These are phyloP conservation scores for Saccharomycopsis fibuligera DNA, from an alignment of 805 yeast genomes.

Conservation along the genomic window DNA sequence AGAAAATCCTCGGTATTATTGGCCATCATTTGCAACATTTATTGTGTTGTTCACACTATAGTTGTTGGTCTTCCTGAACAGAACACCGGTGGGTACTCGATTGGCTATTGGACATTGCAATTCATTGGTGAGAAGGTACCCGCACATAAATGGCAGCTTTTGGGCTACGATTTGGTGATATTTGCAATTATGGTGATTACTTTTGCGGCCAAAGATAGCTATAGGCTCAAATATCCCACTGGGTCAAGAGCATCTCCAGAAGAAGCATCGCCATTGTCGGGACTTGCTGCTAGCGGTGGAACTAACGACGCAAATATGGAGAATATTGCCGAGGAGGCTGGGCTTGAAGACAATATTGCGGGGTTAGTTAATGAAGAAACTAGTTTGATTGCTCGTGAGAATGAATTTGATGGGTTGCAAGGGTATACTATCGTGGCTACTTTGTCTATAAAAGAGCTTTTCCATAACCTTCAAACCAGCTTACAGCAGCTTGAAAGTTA, in stretches of 20 bases:
- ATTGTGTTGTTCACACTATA: constrained; percentile 9
- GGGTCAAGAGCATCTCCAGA: neutral
- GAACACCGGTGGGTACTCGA: constrained; percentile 4
- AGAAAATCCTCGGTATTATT: constrained; percentile 2
- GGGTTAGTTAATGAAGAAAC: too few species aligned
- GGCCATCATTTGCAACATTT: constrained; percentile 7
- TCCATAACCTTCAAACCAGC: neutral
- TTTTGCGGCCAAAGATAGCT: neutral
- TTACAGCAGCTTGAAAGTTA: neutral
- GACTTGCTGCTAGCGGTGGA: too few species aligned
- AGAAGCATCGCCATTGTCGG: too few species aligned
- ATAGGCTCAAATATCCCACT: neutral
- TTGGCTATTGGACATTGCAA: constrained; percentile 15
- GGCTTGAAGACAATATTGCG: too few species aligned
- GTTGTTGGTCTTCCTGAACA: constrained; percentile 7
- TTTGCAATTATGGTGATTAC: constrained; percentile 8
- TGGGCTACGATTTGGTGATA: constrained; percentile 14
- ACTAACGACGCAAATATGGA: too few species aligned
- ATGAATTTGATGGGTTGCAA: constrained; percentile 15
- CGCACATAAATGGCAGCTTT: constrained; percentile 4
- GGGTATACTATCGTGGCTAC: constrained; percentile 13
- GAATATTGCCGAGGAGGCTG: too few species aligned
- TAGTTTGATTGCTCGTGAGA: neutral
- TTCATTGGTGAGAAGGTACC: constrained; percentile 18
- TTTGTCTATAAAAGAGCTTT: constrained; percentile 1